phyloP scores from a whole-genome alignment of 2,329 filamentous ascomycete species.

The Cyphellophora europaea region DNA sequence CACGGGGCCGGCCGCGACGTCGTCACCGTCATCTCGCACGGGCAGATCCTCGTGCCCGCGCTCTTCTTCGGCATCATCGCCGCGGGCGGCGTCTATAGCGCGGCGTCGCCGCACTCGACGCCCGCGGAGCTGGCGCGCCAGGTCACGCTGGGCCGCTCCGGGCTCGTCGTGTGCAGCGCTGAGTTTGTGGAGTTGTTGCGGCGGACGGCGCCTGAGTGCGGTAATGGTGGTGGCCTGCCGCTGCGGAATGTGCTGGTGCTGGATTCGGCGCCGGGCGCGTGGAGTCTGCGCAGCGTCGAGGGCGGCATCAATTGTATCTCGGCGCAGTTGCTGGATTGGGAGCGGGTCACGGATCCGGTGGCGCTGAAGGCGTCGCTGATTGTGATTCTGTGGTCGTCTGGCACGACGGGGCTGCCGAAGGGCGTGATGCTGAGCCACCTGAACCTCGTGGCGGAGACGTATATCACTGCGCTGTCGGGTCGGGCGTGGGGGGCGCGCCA shows the following conservation, averaged over 20 bases:
- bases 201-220: conserved; percentile 40
- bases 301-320: conserved; percentile 26
- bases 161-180: conserved; percentile 38
- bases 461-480: conserved; percentile 11
- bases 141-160: conserved; percentile 32
- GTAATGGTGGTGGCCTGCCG: conserved; percentile 23
- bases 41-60: conserved; percentile 45
- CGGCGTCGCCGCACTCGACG: conserved; percentile 43
- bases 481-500: conserved; percentile 18
- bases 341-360: conserved; percentile 40
- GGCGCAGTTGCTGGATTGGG: conserved; percentile 40
- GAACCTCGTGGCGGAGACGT: conserved; percentile 33
- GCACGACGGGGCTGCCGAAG: conserved; percentile 40
- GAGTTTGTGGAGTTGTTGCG: conserved; percentile 39
- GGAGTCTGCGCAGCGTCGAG: conserved; percentile 22
- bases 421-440: conserved; percentile 34
- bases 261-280: conserved; percentile 30
- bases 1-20: conserved; percentile 42
- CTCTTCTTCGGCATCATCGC: conserved; percentile 49
- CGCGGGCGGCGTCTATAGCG: conserved; percentile 50
- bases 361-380: conserved; percentile 38
- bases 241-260: conserved; percentile 42
- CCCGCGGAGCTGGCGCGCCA: conserved; percentile 42
- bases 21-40: conserved; percentile 47
- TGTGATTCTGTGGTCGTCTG: conserved; percentile 37